Percentiles rank a stretch among this genome's conserved stretches.
phyloP scores from a whole-genome alignment of 345 rosid species.

The Nasturtium officinale region DNA sequence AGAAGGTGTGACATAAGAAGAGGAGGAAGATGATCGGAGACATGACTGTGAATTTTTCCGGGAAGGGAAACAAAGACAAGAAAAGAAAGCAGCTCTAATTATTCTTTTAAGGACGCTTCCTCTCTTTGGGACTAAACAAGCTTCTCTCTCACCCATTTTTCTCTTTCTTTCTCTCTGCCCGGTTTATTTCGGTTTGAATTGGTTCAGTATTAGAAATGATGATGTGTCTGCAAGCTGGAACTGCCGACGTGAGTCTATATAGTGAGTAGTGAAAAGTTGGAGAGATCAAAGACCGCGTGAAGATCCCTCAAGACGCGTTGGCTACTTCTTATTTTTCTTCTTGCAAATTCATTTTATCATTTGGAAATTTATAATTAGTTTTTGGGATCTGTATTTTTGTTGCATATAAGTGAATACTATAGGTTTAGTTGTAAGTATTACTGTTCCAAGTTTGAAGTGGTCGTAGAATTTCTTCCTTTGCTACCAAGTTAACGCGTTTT shows the following conservation, averaged over 20 bases:
- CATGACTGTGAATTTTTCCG: background rate
- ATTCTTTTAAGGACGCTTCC: constrained; percentile 51
- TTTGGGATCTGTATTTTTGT: background rate
- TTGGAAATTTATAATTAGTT: background rate
- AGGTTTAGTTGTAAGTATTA: constrained; percentile 22
- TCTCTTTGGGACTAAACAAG: constrained; percentile 52
- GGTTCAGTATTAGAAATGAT: constrained; percentile 14
- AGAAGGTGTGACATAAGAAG: constrained; percentile 30
- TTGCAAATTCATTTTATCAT: constrained; percentile 9
- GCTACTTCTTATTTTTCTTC: constrained; percentile 21
- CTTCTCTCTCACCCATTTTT: constrained; percentile 28
- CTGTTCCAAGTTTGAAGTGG: constrained; percentile 41
- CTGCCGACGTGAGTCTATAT: constrained; percentile 42
- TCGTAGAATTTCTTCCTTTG: constrained; percentile 32
- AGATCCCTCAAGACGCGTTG: constrained; percentile 33
- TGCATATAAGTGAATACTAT: constrained; percentile 7
- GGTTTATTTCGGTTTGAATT: constrained; percentile 30
- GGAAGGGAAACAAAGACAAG: constrained; percentile 39
- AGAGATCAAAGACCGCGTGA: constrained; percentile 35
- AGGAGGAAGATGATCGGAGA: constrained; percentile 21
- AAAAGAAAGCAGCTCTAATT: constrained; percentile 31
- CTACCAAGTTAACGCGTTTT: constrained; percentile 40
- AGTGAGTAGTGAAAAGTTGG: constrained; percentile 34
- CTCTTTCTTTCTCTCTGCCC: background rate
- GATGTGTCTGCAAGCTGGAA: constrained; percentile 38